Base-by-base conservation (phyloP, 2,329 filamentous ascomycete species). In the Sarocladium kiliense region DNA sequence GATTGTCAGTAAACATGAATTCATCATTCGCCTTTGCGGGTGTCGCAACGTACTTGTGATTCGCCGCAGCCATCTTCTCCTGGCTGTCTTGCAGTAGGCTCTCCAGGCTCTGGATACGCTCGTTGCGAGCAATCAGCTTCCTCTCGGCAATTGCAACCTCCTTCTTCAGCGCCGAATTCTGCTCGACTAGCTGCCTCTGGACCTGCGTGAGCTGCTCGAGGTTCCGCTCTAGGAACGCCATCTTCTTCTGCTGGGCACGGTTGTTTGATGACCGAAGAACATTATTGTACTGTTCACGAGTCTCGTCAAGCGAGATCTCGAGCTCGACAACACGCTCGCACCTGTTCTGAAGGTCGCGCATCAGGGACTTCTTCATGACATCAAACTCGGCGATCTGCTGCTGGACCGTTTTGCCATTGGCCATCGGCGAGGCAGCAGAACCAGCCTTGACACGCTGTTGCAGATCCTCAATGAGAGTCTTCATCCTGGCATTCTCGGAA, bases 361-460 rank as follows among this genome's bases (percentile, higher is more conserved):
- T 99, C 63, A 99, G 79, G 62, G 89, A 96, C 84, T 99, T 99
- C 85, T 99, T 99, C 92, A 99, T 99, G 57, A 91, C 89, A 72
- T 99, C 94, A 64, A 99, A 99, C 69, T 99, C 94, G 57, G 93
- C 90, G 71, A 99, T 96, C 75, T 97, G 94, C 75, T 99, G 93
- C 69, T 96, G 91, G 44, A 97, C 84, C 12, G 91, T 95, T 80
- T 96, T 96, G 79, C 88, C 88, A 65, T 89, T 90, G 55, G 84
- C 76, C 67, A 87, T 90, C 25, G 86, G 80, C 26, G 54, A 34
- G 12, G 77, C 74, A 10, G 73, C 67, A 18, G 70, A 69, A 61
- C 81, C 80, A 51, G 81, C 77, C 77, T 91, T 91, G 66, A 88
- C 77, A 59, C 85, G 83, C 63, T 83, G 81, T 68, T 93, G 88